Evolutionary conservation across 257 asterid genomes (phyloP), one percentile per base, ranked within the genome.

Genomic region (Rubia yunnanensis): DNA sequence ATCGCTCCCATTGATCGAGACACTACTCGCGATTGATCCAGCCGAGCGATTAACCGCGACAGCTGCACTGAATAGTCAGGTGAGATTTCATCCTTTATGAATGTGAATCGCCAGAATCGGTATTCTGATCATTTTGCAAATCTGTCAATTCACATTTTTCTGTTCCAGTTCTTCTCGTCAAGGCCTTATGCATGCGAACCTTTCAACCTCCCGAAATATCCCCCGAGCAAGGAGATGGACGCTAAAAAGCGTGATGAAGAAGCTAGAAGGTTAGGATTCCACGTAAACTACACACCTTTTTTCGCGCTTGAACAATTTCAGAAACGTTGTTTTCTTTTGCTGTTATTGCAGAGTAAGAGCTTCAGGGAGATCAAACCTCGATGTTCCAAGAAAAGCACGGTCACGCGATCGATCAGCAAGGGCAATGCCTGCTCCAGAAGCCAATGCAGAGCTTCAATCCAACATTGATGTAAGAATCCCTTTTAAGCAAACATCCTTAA

Each of bases 161-260:
- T 64, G 39, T 74, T 80, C 65, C 95, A 89, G 97, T 87, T 85
- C 74, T 89, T 87, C 82, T 78, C 70, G 17, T 76, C 89, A 50
- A 81, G 78, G 65, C 97, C 97, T 57, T 82, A 81, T 67, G 95
- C 90, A 50, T 87, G 94, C 67, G 92, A 89, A 38, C 95, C 94
- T 73, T 85, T 94, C 72, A 85, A 84, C 81, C 97, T 89, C 69
- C 97, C 97, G 14, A 87, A 85, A 74, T 87, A 89, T 81, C 95
- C 97, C 38, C 97, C 97, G 1, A 89, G 95, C 75, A 89, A 89
- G 78, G 96, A 89, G 84, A 87, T 89, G 87, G 96, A 89, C 77
- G 96, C 91, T 58, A 89, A 89, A 75, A 86, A 89, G 15, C 89
- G 94, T 26, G 95, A 85, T 65, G 97, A 89, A 81, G 94, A 89